Percentiles rank a stretch among this genome's conserved stretches.
Conservation (phyloP, 2,329 filamentous ascomycete species). For the Ilyonectria robusta region DNA sequence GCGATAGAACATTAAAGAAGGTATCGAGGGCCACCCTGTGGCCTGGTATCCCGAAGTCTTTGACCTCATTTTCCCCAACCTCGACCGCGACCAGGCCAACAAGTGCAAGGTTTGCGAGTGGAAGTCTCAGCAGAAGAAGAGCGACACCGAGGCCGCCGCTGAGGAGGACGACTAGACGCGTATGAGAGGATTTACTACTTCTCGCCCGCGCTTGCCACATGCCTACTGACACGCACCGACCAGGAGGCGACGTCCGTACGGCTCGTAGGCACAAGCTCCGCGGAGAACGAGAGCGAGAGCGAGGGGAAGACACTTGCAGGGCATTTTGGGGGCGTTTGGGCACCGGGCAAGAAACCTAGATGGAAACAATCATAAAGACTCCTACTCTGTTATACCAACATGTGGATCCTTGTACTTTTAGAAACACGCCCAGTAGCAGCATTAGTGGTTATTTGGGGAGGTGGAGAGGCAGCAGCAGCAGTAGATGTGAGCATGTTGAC, state of each 20-base stretch:
- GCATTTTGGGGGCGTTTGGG: conserved; percentile 48
- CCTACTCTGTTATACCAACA: conserved; percentile 49
- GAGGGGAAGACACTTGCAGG: conserved; percentile 27
- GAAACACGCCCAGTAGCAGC: conserved; percentile 42
- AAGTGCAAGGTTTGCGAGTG: conserved; percentile 75
- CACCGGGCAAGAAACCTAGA: conserved; percentile 47
- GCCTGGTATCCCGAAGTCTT: conserved; percentile 97
- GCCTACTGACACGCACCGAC: conserved; percentile 12
- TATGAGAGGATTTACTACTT: conserved; percentile 12
- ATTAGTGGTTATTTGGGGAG: conserved; percentile 38
- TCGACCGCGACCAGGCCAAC: conserved; percentile 82
- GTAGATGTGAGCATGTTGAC: conserved; percentile 36
- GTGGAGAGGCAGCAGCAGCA: conserved; percentile 28
- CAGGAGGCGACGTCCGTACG: conserved; percentile 10
- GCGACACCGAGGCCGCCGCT: conserved; percentile 53
- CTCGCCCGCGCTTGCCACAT: not conserved
- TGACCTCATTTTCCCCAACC: conserved; percentile 86
- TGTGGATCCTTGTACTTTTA: conserved; percentile 48
- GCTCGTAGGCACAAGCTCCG: conserved; percentile 21
- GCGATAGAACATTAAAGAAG: conserved; percentile 94
- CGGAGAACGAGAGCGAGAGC: conserved; percentile 4
- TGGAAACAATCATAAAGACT: conserved; percentile 49
- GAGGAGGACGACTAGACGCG: conserved; percentile 53
- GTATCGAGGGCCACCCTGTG: conserved; percentile 91
- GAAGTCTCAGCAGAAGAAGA: conserved; percentile 63